A percentile compares a stretch with the other conserved stretches of the same genome.
phyloP scores from a whole-genome alignment of 2,329 filamentous ascomycete species.

The Phyllosticta citrichinensis region DNA sequence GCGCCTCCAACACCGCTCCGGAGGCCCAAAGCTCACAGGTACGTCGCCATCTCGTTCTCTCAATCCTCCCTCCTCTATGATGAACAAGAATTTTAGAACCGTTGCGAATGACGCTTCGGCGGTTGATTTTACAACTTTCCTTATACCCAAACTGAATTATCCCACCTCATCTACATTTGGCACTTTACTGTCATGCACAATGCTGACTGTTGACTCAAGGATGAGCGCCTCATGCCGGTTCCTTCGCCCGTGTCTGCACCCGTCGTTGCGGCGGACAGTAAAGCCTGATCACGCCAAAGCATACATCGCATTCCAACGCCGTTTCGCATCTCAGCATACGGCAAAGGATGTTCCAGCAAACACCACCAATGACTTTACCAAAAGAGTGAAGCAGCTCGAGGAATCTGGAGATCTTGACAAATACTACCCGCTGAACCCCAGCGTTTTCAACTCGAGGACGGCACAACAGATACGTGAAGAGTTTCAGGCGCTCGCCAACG shows the following conservation, averaged over 20 bases:
- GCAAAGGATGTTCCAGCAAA: neutral
- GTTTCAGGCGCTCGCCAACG: constrained; percentile 21
- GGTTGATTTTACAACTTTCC: constrained; percentile 38
- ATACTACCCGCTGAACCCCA: constrained; percentile 41
- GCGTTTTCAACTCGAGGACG: neutral
- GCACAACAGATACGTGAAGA: constrained; percentile 17
- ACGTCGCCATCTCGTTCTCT: neutral
- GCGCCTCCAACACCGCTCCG: neutral
- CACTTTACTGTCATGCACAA: constrained; percentile 12
- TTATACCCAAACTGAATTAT: constrained; percentile 19
- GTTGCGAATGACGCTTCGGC: constrained; percentile 54
- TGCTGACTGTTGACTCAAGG: constrained; percentile 32
- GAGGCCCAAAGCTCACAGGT: neutral
- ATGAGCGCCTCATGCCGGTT: constrained; percentile 44
- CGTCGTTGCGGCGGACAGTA: constrained; percentile 24
- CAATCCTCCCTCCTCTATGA: constrained; percentile 8
- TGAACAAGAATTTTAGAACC: constrained; percentile 43
- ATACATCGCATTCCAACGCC: constrained; percentile 35
- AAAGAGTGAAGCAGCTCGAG: constrained; percentile 44
- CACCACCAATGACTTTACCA: constrained; percentile 31
- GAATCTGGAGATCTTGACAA: constrained; percentile 37
- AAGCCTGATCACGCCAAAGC: constrained; percentile 22
- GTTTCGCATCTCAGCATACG: constrained; percentile 16
- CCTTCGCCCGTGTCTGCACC: constrained; percentile 46
- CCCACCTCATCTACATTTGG: neutral